Evolutionary conservation across 2,329 filamentous ascomycete genomes (phyloP).

Genomic region (Boeremia lycopersici): DNA sequence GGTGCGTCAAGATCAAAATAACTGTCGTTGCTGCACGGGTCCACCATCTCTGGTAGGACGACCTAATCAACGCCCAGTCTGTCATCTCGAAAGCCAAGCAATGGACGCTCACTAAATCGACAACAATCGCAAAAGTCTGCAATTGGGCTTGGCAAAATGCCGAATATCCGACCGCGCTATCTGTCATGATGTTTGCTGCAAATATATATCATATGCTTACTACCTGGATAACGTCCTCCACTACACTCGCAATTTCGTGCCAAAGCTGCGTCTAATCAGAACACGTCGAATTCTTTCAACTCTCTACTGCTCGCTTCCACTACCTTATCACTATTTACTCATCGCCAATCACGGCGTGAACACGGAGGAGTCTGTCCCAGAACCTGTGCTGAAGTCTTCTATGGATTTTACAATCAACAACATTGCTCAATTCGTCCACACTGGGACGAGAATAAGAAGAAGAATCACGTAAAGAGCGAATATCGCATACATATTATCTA

Average conservation of each 20-base stretch:
- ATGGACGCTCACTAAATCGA: background rate
- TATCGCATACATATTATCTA: background rate
- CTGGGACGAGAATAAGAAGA: conserved; percentile 28
- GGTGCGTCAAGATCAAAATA: background rate
- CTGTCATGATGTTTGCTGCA: background rate
- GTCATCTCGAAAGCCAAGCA: conserved; percentile 2
- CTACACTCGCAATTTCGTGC: background rate
- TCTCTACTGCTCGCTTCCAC: background rate
- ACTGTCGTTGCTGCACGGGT: background rate
- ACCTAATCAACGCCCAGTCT: background rate
- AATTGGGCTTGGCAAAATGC: conserved; percentile 7
- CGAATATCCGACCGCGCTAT: conserved; percentile 5
- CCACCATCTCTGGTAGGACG: background rate
- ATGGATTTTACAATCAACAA: conserved; percentile 28
- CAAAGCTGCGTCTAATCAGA: background rate
- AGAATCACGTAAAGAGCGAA: conserved; percentile 16
- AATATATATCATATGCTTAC: background rate
- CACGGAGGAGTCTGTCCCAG: conserved; percentile 37
- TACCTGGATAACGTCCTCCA: background rate
- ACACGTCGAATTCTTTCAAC: background rate
- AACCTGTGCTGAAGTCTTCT: conserved; percentile 36
- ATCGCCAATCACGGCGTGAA: conserved; percentile 35
- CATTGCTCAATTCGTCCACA: conserved; percentile 31
- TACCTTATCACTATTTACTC: conserved; percentile 1
- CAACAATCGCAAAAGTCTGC: background rate